A percentile compares a stretch with the other conserved stretches of the same genome.
phyloP scores from a whole-genome alignment of 257 asterid species.

The Solanum pimpinellifolium region DNA sequence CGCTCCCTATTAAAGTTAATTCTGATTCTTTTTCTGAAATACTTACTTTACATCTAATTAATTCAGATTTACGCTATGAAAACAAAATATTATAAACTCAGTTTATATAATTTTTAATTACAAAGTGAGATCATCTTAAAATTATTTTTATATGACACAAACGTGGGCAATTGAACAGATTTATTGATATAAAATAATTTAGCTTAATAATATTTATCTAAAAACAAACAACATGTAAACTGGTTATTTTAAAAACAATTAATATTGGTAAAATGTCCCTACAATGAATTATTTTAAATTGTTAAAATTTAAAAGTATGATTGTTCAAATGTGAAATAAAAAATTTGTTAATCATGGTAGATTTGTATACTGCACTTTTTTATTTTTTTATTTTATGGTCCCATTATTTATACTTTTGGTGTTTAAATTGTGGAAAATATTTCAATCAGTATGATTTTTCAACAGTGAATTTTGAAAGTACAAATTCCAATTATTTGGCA shows the following conservation, averaged over 20 bases:
- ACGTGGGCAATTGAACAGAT: neutral
- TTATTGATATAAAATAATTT: neutral
- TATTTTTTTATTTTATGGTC: too few species aligned
- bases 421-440: neutral
- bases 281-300: neutral
- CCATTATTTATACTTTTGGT: neutral
- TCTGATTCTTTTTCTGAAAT: neutral
- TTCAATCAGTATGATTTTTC: neutral
- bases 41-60: neutral
- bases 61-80: neutral
- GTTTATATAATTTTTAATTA: neutral
- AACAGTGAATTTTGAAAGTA: neutral
- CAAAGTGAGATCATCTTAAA: neutral
- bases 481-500: neutral
- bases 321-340: neutral
- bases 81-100: neutral
- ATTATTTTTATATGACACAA: neutral
- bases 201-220: neutral
- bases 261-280: neutral
- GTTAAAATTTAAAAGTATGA: neutral
- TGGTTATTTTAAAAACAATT: neutral
- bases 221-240: neutral
- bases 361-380: neutral
- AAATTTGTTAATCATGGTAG: neutral
- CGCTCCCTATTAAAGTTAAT: fast-evolving